Percentiles rank a stretch among this genome's conserved stretches.
Evolutionary conservation across 208 protist species (phyloP).

Genomic region (Trypanosoma boissoni): DNA sequence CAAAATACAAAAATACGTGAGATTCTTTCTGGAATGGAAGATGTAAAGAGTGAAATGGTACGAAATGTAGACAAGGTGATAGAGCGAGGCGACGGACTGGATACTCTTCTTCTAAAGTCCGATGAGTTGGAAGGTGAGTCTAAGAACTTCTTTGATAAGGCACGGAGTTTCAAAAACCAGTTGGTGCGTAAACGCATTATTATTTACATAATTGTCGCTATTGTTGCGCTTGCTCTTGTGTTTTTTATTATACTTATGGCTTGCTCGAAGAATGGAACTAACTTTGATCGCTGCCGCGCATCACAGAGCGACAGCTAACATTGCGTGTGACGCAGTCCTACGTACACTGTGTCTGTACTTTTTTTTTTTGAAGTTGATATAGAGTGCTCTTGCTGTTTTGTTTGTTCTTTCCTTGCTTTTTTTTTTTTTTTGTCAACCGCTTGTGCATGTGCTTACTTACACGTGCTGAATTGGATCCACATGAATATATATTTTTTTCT

Average conservation of each 20-base stretch:
- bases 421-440: slow-evolving; percentile 2
- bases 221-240: slow-evolving; percentile 23
- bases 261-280: slow-evolving; percentile 20
- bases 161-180: slow-evolving; percentile 9
- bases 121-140: slow-evolving; percentile 22
- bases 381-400: too few relatives aligned
- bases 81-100: slow-evolving; percentile 31
- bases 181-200: slow-evolving; percentile 18
- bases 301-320: background rate
- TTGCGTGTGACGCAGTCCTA: too few relatives aligned
- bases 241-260: slow-evolving; percentile 12
- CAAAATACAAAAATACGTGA: slow-evolving; percentile 30
- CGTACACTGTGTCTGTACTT: too few relatives aligned
- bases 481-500: background rate
- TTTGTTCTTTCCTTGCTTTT: too few relatives aligned
- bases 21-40: slow-evolving; percentile 24
- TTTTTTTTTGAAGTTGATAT: too few relatives aligned
- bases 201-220: slow-evolving; percentile 15
- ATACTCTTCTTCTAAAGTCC: slow-evolving; percentile 31
- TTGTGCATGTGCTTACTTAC: background rate
- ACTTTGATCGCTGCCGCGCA: slow-evolving; percentile 10
- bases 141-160: slow-evolving; percentile 20
- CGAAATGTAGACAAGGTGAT: slow-evolving; percentile 41
- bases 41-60: slow-evolving; percentile 30
- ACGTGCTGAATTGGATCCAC: background rate